Conservation (phyloP, 2,329 filamentous ascomycete genomes). For the Lojkania enalia region DNA sequence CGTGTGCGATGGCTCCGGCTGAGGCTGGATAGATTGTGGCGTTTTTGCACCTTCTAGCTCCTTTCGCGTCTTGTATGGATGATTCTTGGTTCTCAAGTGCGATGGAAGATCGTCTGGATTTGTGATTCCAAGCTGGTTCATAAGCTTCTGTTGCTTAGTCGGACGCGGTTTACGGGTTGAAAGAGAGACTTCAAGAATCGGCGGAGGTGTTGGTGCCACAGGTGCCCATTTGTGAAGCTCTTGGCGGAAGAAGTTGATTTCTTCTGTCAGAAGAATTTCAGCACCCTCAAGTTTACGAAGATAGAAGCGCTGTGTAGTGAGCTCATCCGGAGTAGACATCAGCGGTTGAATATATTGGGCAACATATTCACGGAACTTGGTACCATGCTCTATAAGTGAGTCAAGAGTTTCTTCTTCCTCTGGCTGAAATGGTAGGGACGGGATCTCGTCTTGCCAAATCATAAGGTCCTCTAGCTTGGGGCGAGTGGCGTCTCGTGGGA, state of each 20-base stretch:
- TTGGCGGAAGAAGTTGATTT: slow-evolving; percentile 98
- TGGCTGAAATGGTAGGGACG: slow-evolving; percentile 83
- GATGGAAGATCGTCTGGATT: slow-evolving; percentile 89
- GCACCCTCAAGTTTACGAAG: slow-evolving; percentile 96
- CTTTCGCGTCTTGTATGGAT: slow-evolving; percentile 64
- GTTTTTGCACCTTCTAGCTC: slow-evolving; percentile 16
- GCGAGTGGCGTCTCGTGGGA: slow-evolving; percentile 91
- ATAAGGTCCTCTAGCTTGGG: slow-evolving; percentile 92
- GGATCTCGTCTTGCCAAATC: slow-evolving; percentile 81
- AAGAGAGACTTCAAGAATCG: slow-evolving; percentile 81
- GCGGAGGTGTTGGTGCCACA: slow-evolving; percentile 82
- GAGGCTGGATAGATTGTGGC: slow-evolving; percentile 38
- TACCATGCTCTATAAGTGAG: slow-evolving; percentile 84
- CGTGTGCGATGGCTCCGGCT: slow-evolving; percentile 42
- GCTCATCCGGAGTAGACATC: slow-evolving; percentile 80
- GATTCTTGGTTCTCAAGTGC: slow-evolving; percentile 71
- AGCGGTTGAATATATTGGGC: slow-evolving; percentile 78
- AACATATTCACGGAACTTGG: slow-evolving; percentile 82
- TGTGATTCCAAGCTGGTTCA: slow-evolving; percentile 84
- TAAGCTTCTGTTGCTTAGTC: slow-evolving; percentile 94
- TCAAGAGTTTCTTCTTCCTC: slow-evolving; percentile 87
- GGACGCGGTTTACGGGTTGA: slow-evolving; percentile 94
- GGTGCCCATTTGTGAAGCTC: slow-evolving; percentile 94
- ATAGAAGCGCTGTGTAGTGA: slow-evolving; percentile 90
- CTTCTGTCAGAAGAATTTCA: slow-evolving; percentile 85